A percentile compares a stretch with the other conserved stretches of the same genome.
Evolutionary conservation across 2,329 filamentous ascomycete genomes (phyloP).

Genomic region (Tolypocladium tundrense): DNA sequence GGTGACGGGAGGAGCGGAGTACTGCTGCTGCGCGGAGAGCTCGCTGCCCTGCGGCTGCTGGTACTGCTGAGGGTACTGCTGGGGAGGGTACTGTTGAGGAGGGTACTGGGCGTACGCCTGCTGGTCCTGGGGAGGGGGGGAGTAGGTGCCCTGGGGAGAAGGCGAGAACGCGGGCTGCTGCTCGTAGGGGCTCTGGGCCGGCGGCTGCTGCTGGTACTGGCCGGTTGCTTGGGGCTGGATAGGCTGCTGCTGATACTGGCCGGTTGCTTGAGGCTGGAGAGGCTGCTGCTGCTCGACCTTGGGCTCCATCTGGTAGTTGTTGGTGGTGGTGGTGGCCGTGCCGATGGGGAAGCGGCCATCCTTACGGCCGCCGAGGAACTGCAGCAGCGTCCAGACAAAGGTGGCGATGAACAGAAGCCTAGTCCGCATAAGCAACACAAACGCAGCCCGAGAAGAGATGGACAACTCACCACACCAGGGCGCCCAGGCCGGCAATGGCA

Average conservation of each 20-base stretch:
- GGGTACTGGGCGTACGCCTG: constrained; percentile 8
- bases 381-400: constrained; percentile 24
- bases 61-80: constrained; percentile 9
- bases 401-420: constrained; percentile 29
- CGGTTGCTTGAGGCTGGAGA: constrained; percentile 9
- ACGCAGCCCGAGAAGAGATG: too few relatives aligned
- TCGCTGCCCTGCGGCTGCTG: constrained; percentile 7
- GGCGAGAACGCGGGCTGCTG: constrained; percentile 14
- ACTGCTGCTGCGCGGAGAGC: background rate
- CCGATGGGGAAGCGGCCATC: constrained; percentile 21
- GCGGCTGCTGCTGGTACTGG: constrained; percentile 10
- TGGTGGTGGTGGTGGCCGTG: constrained; percentile 6
- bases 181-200: constrained; percentile 17
- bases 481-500: constrained; percentile 32
- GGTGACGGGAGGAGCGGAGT: background rate
- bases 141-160: constrained; percentile 9
- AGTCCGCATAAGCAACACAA: background rate
- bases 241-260: constrained; percentile 9
- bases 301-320: constrained; percentile 19
- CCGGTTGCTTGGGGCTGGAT: constrained; percentile 9
- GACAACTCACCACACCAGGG: constrained; percentile 28
- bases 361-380: constrained; percentile 27
- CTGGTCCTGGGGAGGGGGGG: constrained; percentile 13
- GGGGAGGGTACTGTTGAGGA: constrained; percentile 8
- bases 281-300: constrained; percentile 17